Conservation (phyloP, 306 rosid species). For the Hylodesmum podocarpum region DNA sequence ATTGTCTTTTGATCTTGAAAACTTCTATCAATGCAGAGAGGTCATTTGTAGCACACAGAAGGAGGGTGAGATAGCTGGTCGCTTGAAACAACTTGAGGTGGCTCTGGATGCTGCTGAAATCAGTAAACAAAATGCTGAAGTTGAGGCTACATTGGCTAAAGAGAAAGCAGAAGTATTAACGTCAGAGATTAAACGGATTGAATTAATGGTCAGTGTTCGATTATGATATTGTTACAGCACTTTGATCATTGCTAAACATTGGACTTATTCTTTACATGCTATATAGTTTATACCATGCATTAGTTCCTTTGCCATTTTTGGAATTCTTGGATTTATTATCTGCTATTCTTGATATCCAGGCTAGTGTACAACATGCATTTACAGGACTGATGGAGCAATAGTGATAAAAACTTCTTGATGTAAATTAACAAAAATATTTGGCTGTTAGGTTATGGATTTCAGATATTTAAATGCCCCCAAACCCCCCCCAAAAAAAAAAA, state of each 20-base stretch:
- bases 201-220: conserved; percentile 63
- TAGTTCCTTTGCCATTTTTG: conserved; percentile 23
- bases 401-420: conserved; percentile 1
- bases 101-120: conserved; percentile 75
- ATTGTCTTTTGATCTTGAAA: conserved; percentile 17
- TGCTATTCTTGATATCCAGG: conserved; percentile 10
- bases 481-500: no score
- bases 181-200: conserved; percentile 66
- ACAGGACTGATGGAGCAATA: conserved; percentile 18
- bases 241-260: conserved; percentile 9
- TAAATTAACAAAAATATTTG: background rate
- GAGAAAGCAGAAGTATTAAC: conserved; percentile 65
- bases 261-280: conserved; percentile 14
- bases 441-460: background rate
- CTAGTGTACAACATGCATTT: conserved; percentile 13
- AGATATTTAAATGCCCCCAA: background rate
- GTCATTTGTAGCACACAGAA: conserved; percentile 62
- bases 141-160: conserved; percentile 64
- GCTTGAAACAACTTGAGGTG: conserved; percentile 82
- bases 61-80: conserved; percentile 68
- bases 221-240: conserved; percentile 9
- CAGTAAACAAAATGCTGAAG: conserved; percentile 67
- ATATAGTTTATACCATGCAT: conserved; percentile 21
- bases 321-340: conserved; percentile 29
- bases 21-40: conserved; percentile 65